Evolutionary conservation across 768 basidiomycete species (phyloP).

Genomic region (Candolleomyces aberdarensis): DNA sequence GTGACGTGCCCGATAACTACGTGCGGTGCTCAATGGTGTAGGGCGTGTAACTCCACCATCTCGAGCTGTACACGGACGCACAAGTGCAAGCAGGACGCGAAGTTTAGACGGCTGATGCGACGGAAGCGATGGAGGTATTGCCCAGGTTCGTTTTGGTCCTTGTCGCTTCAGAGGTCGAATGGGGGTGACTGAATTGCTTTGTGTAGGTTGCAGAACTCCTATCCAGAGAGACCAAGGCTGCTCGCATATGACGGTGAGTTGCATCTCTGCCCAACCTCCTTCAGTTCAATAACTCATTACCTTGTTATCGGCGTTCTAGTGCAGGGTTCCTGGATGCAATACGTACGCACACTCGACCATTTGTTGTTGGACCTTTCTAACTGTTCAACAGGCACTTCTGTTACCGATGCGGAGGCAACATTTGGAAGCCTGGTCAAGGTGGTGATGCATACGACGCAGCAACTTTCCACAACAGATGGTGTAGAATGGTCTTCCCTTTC

Average conservation of each 20-base stretch:
- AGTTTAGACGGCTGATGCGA: conserved; percentile 5
- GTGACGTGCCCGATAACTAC: background rate
- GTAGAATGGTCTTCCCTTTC: conserved; percentile 2
- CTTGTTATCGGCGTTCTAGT: background rate
- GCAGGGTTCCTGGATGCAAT: conserved; percentile 3
- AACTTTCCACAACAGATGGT: conserved; percentile 7
- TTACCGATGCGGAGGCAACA: conserved; percentile 5
- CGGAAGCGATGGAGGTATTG: conserved; percentile 3
- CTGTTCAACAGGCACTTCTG: conserved; percentile 5
- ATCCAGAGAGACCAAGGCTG: conserved; percentile 6
- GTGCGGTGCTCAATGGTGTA: conserved; percentile 7
- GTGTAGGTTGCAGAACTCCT: conserved; percentile 6
- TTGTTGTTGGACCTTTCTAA: background rate
- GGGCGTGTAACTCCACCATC: conserved; percentile 1
- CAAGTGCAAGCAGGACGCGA: conserved; percentile 3
- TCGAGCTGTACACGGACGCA: background rate
- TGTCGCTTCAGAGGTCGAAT: background rate
- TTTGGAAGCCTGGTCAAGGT: conserved; percentile 7
- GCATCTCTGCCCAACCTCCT: background rate
- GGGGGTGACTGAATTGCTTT: background rate
- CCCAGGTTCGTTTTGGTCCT: background rate
- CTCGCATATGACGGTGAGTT: conserved; percentile 9
- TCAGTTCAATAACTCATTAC: background rate
- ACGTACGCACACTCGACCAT: conserved; percentile 1
- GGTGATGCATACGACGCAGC: conserved; percentile 4